Evolutionary conservation across 2,329 filamentous ascomycete species (phyloP), one percentile per base, ranked within the genome.

Genomic region (Stachybotrys chlorohalonatus): DNA sequence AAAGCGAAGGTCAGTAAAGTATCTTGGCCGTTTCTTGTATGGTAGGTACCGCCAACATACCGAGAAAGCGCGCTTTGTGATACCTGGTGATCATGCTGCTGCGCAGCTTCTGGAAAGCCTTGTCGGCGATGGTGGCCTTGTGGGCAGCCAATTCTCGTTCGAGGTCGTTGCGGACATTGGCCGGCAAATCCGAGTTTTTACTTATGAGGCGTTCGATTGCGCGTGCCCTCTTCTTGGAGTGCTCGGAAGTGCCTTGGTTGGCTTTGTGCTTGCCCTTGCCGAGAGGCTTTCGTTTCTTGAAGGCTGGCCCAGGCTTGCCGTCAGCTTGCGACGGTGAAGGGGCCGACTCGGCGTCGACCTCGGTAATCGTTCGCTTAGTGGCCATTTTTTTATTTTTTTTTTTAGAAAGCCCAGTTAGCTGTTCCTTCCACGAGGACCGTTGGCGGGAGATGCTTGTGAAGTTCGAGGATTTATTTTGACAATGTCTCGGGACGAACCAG

Each of bases 41-140:
- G 47, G 64, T 50, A 63, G 58, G 24, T 2, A 24, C 24, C 24
- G 36, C 9, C 36, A 42, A 42, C 36, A 13, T 9, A 88, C 89
- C 89, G 70, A 93, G 93, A 67, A 94, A 94, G 31, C 89, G 78
- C 52, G 93, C 83, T 81, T 90, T 92, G 68, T 93, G 89, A 63
- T 91, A 94, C 68, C 85, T 87, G 52, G 77, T 77, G 58, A 92
- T 90, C 81, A 92, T 89, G 56, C 83, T 78, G 62, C 78, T 79
- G 60, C 83, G 79, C 65, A 77, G 78, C 71, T 83, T 85, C 62
- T 84, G 82, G 56, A 78, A 76, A 56, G 81, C 74, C 51, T 80
- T 76, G 58, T 81, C 77, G 5, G 71, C 75, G 56, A 92, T 75
- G 63, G 88, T 85, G 59, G 81, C 75, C 68, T 83, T 78, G 63